Base-by-base conservation (phyloP, 257 asterid genomes). In the Gynochthodes officinalis region DNA sequence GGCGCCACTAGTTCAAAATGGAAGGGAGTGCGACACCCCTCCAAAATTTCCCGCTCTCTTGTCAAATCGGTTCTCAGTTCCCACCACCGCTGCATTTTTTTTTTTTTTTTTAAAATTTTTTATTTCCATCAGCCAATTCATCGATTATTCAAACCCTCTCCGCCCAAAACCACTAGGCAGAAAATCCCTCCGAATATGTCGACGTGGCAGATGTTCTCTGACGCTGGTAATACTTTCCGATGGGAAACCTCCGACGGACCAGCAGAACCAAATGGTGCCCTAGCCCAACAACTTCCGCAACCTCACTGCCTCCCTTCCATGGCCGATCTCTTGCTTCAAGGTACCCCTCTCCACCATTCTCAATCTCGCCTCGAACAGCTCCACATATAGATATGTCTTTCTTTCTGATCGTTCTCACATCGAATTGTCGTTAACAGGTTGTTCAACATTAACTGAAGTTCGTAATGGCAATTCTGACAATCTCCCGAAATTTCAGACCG, bases 271-370 rank as follows among this genome's bases (percentile, higher is more conserved):
- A 57, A 60, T 73, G 74, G 73, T 39, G 63, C 73, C 75, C 80
- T 48, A 72, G 64, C 79, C 74, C 85, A 68, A 14, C 74, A 60
- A 23, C 80, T 69, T 61, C 61, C 70, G 13, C 81, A 63, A 46
- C 35, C 84, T 69, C 78, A 68, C 59, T 93, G 84, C 72, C 89
- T 95, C 59, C 98, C 97, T 69, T 90, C 98, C 43, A 89, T 95
- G 91, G 72, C 87, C 65, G 98, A 95, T 79, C 88, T 95, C 64
- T 83, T 95, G 82, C 90, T 88, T 74, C 87, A 87, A 82, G 99
- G 99, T 77, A 83, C 44, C 11, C n/a, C n/a, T n/a, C n/a, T n/a
- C n/a, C n/a, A n/a, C n/a, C n/a, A n/a, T 61, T 33, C 18, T 16
- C 27, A 1, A 2, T 28, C 0, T 1, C 37, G 1, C 59, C 23